A percentile compares a stretch with the other conserved stretches of the same genome.
Evolutionary conservation across 2,329 filamentous ascomycete species (phyloP).

Genomic region (Penicillium sumatraense): DNA sequence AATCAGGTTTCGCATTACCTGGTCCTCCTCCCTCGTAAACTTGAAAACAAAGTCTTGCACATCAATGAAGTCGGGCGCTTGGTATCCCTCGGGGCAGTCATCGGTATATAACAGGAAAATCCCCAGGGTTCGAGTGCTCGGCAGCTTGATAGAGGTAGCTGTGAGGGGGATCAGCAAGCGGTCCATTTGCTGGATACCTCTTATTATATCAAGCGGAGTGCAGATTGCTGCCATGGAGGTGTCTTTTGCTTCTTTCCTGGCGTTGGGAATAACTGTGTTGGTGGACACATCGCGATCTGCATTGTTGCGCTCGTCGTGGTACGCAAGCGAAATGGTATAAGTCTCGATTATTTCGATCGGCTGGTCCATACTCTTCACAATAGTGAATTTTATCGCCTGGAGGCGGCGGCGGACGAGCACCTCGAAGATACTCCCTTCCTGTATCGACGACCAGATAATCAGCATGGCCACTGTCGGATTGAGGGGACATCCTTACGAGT

Average conservation of each 20-base stretch:
- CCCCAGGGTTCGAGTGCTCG: not conserved
- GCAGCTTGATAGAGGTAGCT: not conserved
- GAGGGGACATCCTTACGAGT: constrained; percentile 42
- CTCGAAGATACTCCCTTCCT: constrained; percentile 3
- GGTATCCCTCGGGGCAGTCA: not conserved
- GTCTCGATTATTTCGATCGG: not conserved
- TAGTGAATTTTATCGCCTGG: not conserved
- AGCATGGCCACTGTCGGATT: not conserved
- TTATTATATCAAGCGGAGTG: not conserved
- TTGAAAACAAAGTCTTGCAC: not conserved
- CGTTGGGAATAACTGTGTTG: no score
- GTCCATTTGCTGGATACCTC: not conserved
- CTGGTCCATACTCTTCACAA: not conserved
- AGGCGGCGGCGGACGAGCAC: not conserved
- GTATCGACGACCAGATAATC: not conserved
- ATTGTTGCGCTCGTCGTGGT: not conserved
- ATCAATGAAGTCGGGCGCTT: not conserved
- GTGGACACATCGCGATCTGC: not conserved
- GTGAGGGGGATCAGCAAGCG: not conserved
- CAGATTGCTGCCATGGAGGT: not conserved
- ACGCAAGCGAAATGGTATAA: not conserved
- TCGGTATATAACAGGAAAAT: not conserved
- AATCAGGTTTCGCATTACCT: not conserved
- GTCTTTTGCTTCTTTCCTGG: not conserved
- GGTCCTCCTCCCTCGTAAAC: not conserved